These are phyloP conservation scores for Tetrapisispora fleetii DNA, from an alignment of 805 yeast genomes.

Conservation along the genomic window DNA sequence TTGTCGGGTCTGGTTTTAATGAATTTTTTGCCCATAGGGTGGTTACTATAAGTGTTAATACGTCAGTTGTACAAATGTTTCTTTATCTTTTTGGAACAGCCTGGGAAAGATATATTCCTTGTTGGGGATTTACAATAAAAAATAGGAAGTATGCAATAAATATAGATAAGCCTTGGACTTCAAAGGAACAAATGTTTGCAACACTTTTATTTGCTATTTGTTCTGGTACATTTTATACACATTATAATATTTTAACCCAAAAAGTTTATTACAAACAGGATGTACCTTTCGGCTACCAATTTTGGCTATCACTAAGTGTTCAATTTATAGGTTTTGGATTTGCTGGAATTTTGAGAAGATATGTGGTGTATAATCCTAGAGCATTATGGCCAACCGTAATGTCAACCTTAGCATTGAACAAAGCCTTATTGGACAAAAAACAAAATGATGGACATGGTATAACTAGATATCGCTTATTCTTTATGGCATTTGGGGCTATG, in stretches of 20 bases:
- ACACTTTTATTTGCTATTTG: slow-evolving; percentile 37
- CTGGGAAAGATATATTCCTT: slow-evolving; percentile 37
- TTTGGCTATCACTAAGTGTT: slow-evolving; percentile 42
- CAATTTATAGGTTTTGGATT: slow-evolving; percentile 59
- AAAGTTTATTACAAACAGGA: slow-evolving; percentile 24
- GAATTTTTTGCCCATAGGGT: slow-evolving; percentile 48
- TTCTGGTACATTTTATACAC: slow-evolving; percentile 29
- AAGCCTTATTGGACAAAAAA: slow-evolving; percentile 32
- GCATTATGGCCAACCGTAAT: slow-evolving; percentile 46
- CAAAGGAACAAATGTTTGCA: slow-evolving; percentile 57
- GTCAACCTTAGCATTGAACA: slow-evolving; percentile 41
- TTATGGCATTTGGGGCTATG: slow-evolving; percentile 25
- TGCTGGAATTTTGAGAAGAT: slow-evolving; percentile 53
- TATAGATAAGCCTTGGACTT: slow-evolving; percentile 52
- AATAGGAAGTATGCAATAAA: slow-evolving; percentile 38
- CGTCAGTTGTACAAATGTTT: slow-evolving; percentile 39
- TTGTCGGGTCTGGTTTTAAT: slow-evolving; percentile 45
- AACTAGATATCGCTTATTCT: slow-evolving; percentile 29
- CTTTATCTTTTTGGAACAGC: slow-evolving; percentile 38
- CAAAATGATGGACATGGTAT: slow-evolving; percentile 31
- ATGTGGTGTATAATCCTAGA: slow-evolving; percentile 42
- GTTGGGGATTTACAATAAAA: slow-evolving; percentile 32
- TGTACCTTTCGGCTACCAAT: slow-evolving; percentile 41
- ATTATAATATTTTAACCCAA: slow-evolving; percentile 31
- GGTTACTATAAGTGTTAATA: slow-evolving; percentile 37